Base-by-base conservation (phyloP, 352 stramenopile genomes). In the Phytophthora colocasiae region DNA sequence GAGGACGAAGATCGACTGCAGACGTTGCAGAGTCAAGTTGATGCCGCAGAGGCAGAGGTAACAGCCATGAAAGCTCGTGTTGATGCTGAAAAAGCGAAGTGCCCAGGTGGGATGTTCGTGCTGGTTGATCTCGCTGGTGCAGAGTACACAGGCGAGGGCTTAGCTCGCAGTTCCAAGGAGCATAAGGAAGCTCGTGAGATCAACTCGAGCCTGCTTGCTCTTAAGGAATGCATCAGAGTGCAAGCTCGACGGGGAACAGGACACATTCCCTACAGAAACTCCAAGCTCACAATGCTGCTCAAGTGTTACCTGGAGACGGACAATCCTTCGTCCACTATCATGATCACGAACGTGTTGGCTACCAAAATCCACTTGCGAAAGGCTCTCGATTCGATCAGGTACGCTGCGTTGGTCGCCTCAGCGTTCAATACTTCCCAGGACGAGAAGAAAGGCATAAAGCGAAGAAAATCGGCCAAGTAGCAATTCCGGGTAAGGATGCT, bases 111-210 rank as follows among this genome's bases (percentile, higher is more conserved):
- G 1, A 61, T 69, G 45, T 67, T 89, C 2, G 77, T 87, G 17
- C 75, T 87, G 31, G 75, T 85, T 38, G 80, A 86, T 41, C 64
- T 89, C 14, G 77, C 77, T 15, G 77, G 80, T 10, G 77, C 77
- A 17, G 80, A 89, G 66, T 82, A 89, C 63, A 83, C 75, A 4
- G 77, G 80, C 40, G 40, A 83, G 12, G 77, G 74, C 2, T 69
- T 83, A 24, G 14, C 31, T 26, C 62, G 63, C 41, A 71, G 55
- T 22, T 61, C 41, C 4, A 59, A 62, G 19, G 56, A 61, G 26
- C 53, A 61, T 1, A 61, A 61, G 6, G 58, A 49, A 10, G 78
- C 51, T 47, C 52, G 39, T 43, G 52, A 50, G n/a, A 83, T 65
- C 45, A 86, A 86, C 34, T 60, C 63, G 58, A 86, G 77, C 56